These are phyloP conservation scores for Betula pendula DNA, from an alignment of 306 rosid species.

Conservation along the genomic window DNA sequence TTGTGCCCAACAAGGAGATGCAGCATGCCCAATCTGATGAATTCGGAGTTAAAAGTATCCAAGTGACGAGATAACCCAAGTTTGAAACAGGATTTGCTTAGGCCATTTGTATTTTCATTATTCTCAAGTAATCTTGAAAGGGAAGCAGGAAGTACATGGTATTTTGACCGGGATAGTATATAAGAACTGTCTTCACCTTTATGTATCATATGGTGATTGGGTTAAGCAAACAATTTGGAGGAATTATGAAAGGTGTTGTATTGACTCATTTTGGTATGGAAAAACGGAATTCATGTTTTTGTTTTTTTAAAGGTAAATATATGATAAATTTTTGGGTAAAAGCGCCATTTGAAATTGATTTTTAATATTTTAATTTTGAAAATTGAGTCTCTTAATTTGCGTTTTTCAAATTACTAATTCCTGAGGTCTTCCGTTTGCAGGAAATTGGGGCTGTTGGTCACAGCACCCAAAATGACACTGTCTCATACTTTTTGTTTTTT, in stretches of 20 bases:
- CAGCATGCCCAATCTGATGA: constrained; percentile 54
- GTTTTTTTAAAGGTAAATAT: too few relatives aligned
- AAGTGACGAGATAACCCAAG: constrained; percentile 41
- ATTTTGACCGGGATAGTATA: constrained; percentile 24
- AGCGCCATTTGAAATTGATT: too few relatives aligned
- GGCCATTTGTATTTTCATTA: constrained; percentile 40
- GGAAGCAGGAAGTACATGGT: constrained; percentile 32
- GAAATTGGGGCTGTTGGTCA: too few relatives aligned
- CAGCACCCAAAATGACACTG: too few relatives aligned
- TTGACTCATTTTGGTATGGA: neutral
- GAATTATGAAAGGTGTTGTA: neutral
- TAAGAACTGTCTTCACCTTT: constrained; percentile 1
- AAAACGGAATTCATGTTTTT: neutral
- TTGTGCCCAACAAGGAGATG: constrained; percentile 41
- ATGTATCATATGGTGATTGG: neutral
- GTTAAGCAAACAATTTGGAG: neutral
- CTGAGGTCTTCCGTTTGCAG: too few relatives aligned
- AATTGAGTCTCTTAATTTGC: too few relatives aligned
- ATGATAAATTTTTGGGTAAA: too few relatives aligned
- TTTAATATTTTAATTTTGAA: too few relatives aligned
- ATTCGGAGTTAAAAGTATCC: constrained; percentile 38
- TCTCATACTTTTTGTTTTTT: too few relatives aligned
- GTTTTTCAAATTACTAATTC: too few relatives aligned
- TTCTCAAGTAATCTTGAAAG: constrained; percentile 32
- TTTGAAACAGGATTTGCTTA: constrained; percentile 40